Evolutionary conservation across 768 basidiomycete species (phyloP).

Genomic region (Suillus lakei): DNA sequence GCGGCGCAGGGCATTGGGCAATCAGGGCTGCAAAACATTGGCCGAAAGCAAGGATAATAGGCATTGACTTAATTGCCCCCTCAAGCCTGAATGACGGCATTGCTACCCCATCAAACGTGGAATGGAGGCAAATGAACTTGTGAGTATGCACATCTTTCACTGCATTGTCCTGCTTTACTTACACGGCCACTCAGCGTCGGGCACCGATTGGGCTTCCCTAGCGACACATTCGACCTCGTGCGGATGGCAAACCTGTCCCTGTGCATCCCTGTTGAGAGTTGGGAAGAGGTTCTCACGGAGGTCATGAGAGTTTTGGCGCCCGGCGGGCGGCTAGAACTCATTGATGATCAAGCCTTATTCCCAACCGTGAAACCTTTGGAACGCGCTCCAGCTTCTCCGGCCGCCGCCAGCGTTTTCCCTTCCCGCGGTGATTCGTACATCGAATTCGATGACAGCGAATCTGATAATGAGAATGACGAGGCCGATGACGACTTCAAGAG

Average conservation of each 20-base stretch:
- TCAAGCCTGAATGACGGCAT: conserved; percentile 39
- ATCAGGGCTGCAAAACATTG: conserved; percentile 64
- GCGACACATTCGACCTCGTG: conserved; percentile 70
- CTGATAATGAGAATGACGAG: conserved; percentile 22
- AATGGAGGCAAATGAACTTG: conserved; percentile 71
- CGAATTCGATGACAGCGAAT: conserved; percentile 23
- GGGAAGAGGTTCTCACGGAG: conserved; percentile 65
- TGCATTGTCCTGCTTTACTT: conserved; percentile 11
- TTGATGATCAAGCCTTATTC: conserved; percentile 74
- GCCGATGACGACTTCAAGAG: conserved; percentile 38
- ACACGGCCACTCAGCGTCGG: conserved; percentile 46
- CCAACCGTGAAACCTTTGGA: conserved; percentile 49
- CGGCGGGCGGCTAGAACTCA: conserved; percentile 71
- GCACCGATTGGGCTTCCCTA: conserved; percentile 62
- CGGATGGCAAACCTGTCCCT: conserved; percentile 72
- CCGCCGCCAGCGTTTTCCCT: conserved; percentile 8
- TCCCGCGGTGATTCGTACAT: conserved; percentile 20
- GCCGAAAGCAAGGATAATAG: conserved; percentile 62
- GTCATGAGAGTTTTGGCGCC: conserved; percentile 61
- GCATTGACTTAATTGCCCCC: conserved; percentile 63
- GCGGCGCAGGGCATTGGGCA: conserved; percentile 75
- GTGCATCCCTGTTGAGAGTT: conserved; percentile 62
- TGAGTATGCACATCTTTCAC: conserved; percentile 40
- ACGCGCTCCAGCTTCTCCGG: conserved; percentile 17
- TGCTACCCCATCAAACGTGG: conserved; percentile 42